Percentiles rank a stretch among this genome's conserved stretches.
Conservation (phyloP, 2,329 filamentous ascomycete species). For the Bipolaris bicolor region DNA sequence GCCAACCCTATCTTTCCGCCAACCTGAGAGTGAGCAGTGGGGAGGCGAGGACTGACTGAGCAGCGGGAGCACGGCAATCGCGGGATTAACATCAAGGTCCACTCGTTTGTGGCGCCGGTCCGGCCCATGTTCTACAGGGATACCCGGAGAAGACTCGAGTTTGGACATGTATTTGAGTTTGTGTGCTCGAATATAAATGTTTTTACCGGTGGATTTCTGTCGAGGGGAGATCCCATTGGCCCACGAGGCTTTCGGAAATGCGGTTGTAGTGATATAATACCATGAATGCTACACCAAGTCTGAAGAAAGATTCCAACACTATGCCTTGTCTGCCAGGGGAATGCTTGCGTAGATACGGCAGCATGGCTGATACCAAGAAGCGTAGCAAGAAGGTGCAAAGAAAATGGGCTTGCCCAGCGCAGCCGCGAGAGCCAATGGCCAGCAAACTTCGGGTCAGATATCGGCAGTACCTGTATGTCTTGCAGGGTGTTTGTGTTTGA, state of each 20-base stretch:
- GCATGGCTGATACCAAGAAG: neutral
- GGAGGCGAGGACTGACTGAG: neutral
- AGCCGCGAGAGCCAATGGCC: neutral
- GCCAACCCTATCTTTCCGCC: slow-evolving; percentile 2
- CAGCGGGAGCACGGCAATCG: slow-evolving; percentile 5
- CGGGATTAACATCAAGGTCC: slow-evolving; percentile 7
- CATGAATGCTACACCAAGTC: neutral
- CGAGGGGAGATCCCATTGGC: neutral
- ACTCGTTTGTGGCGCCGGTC: slow-evolving; percentile 9
- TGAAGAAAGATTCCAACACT: neutral
- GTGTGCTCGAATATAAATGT: neutral
- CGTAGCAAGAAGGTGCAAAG: neutral
- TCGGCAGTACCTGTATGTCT: slow-evolving; percentile 5
- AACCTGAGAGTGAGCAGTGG: slow-evolving; percentile 1
- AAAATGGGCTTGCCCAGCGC: slow-evolving; percentile 5
- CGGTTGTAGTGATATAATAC: neutral
- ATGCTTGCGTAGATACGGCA: neutral
- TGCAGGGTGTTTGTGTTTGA: slow-evolving; percentile 16
- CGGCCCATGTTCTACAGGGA: slow-evolving; percentile 1
- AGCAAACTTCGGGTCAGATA: neutral
- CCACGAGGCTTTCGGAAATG: neutral
- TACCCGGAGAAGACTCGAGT: neutral
- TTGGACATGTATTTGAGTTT: neutral
- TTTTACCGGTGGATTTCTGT: neutral
- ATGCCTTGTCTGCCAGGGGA: neutral